Conservation (phyloP, 495 filamentous ascomycete genomes). For the Hypoxylon perforatum region DNA sequence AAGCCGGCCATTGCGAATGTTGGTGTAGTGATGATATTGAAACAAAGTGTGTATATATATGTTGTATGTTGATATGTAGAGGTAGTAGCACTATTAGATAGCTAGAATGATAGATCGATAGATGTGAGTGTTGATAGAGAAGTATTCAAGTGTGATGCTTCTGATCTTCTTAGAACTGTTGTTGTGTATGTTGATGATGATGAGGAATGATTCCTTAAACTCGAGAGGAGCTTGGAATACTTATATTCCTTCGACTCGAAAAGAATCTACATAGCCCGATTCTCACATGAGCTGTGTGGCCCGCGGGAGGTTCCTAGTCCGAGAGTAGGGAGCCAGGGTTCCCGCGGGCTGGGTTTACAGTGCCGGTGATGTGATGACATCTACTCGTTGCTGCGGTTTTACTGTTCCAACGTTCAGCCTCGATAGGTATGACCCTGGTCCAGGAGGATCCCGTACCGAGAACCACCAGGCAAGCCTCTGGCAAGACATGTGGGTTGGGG, state of each 20-base stretch:
- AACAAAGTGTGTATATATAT: conserved; percentile 15
- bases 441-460: conserved; percentile 31
- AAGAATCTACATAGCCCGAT: conserved; percentile 17
- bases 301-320: conserved; percentile 25
- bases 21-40: conserved; percentile 19
- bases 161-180: conserved; percentile 31
- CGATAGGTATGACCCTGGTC: conserved; percentile 3
- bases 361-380: conserved; percentile 23
- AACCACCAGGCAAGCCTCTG: conserved; percentile 15
- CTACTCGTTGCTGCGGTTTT: conserved; percentile 21
- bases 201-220: conserved; percentile 41
- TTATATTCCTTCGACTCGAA: conserved; percentile 46
- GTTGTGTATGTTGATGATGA: conserved; percentile 44
- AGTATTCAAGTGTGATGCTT: conserved; percentile 11
- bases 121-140: conserved; percentile 14
- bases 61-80: background rate
- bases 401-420: conserved; percentile 18
- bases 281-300: conserved; percentile 10
- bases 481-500: conserved; percentile 11
- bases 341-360: conserved; percentile 13
- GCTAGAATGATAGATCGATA: conserved; percentile 8
- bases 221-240: conserved; percentile 24
- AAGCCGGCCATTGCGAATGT: conserved; percentile 56
- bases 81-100: conserved; percentile 8
- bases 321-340: conserved; percentile 17